Evolutionary conservation across 352 stramenopile genomes (phyloP), one percentile per base, ranked within the genome.

Genomic region (Pythium rhizo-oryzae): DNA sequence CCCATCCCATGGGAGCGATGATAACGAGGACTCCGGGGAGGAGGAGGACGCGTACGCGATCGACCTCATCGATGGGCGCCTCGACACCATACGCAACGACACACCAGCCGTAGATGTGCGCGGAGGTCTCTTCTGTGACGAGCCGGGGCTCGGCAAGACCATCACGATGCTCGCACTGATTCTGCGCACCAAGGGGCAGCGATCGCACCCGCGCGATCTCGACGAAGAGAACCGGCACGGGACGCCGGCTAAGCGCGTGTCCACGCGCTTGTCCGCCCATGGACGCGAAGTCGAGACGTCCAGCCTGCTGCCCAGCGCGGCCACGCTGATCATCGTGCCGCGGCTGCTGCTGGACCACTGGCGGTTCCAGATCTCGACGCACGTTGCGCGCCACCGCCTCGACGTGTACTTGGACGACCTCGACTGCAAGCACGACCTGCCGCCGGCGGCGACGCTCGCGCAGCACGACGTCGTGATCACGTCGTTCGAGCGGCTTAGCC

Each of bases 111-210:
- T 70, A 3, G 86, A 96, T 50, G 74, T 76, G 4, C 84, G 82
- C 19, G 86, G 88, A 0, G 88, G 88, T n/a, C 80, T 96, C 51
- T 92, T 96, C 37, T 94, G 83, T 56, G 86, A 96, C 52, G 88
- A 96, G 28, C 88, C 88, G 21, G 88, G 88, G 0, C 76, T 96
- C 1, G 88, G 88, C 19, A 96, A 96, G 71, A 96, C 88, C 0
- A 93, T 96, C 58, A 94, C 88, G 13, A 93, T 96, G 79, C 59
- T 94, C 9, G 85, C 88, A 24, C 62, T 96, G 30, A 81, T 96
- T 16, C 59, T 96, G 6, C 83, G 88, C 24, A 94, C 88, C 33
- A 90, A 92, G 64, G 85, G 85, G 8, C 81, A 90, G 60, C 54
- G 67, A 0, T 66, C 75, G 3, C 25, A 71, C n/a, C 69, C 57